Evolutionary conservation across 1,284 basidiomycete genomes (phyloP).

Genomic region (Cryptococcus floricola): DNA sequence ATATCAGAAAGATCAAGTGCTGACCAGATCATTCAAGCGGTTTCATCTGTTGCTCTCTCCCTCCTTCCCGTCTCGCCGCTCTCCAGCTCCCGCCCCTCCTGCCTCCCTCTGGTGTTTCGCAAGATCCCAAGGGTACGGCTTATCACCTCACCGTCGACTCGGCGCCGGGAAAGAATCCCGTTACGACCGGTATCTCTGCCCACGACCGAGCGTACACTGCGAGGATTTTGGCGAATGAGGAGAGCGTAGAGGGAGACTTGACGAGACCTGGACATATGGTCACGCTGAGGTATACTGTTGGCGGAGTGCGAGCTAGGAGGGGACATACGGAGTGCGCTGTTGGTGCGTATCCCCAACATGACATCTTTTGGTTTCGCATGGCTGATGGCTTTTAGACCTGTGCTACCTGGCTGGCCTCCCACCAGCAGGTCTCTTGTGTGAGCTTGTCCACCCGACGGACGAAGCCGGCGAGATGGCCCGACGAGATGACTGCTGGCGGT

Average conservation of each 20-base stretch:
- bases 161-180: constrained; percentile 50
- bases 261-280: constrained; percentile 93
- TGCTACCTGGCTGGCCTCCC: constrained; percentile 74
- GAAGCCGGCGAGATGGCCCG: constrained; percentile 89
- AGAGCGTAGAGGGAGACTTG: constrained; percentile 67
- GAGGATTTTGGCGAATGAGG: constrained; percentile 65
- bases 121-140: constrained; percentile 88
- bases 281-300: constrained; percentile 78
- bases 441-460: constrained; percentile 86
- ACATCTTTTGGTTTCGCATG: neutral
- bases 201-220: constrained; percentile 88
- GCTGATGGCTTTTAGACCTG: constrained; percentile 57
- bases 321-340: constrained; percentile 93
- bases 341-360: constrained; percentile 47
- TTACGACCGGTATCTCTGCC: constrained; percentile 91
- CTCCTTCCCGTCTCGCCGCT: constrained; percentile 67
- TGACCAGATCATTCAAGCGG: constrained; percentile 58
- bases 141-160: constrained; percentile 98
- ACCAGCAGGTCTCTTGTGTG: constrained; percentile 82
- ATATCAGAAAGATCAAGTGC: neutral
- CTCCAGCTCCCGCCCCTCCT: constrained; percentile 95
- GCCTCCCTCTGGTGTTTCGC: constrained; percentile 60
- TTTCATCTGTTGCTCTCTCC: constrained; percentile 88
- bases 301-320: constrained; percentile 76
- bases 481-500: constrained; percentile 86